Evolutionary conservation across 1,139 yeast genomes (phyloP).

Genomic region (Magnusiomyces sp.): DNA sequence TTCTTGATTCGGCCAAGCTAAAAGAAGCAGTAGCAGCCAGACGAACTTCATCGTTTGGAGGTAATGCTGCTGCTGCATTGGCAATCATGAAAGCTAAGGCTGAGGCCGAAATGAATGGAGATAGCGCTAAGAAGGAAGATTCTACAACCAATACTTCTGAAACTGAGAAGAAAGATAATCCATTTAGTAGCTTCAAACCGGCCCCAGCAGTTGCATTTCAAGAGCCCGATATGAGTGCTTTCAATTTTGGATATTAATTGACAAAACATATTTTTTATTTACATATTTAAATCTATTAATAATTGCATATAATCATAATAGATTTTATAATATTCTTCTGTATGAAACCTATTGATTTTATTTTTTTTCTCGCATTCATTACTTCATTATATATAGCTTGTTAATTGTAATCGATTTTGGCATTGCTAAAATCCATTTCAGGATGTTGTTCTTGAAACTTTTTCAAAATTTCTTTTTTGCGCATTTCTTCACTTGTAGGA

Average conservation of each 20-base stretch:
- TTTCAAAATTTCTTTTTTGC: conserved; percentile 31
- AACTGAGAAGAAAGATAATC: conserved; percentile 5
- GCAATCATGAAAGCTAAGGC: neutral
- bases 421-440: conserved; percentile 34
- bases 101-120: neutral
- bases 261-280: neutral
- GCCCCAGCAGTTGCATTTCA: conserved; percentile 49
- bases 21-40: conserved; percentile 5
- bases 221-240: conserved; percentile 78
- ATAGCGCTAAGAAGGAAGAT: conserved; percentile 7
- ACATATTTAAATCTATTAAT: neutral
- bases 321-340: too few relatives aligned
- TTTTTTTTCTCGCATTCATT: neutral
- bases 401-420: conserved; percentile 14
- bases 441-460: conserved; percentile 38
- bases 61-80: neutral
- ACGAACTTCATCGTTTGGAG: conserved; percentile 4
- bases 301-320: too few relatives aligned
- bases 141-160: conserved; percentile 8
- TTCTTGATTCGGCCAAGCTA: conserved; percentile 3
- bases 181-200: conserved; percentile 29
- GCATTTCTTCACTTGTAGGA: conserved; percentile 33
- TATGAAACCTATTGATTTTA: neutral
- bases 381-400: too few relatives aligned
- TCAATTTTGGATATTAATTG: conserved; percentile 43